A percentile compares a stretch with the other conserved stretches of the same genome.
These are phyloP conservation scores for Fraxinus pennsylvanica DNA, from an alignment of 257 asterid genomes.

Conservation along the genomic window DNA sequence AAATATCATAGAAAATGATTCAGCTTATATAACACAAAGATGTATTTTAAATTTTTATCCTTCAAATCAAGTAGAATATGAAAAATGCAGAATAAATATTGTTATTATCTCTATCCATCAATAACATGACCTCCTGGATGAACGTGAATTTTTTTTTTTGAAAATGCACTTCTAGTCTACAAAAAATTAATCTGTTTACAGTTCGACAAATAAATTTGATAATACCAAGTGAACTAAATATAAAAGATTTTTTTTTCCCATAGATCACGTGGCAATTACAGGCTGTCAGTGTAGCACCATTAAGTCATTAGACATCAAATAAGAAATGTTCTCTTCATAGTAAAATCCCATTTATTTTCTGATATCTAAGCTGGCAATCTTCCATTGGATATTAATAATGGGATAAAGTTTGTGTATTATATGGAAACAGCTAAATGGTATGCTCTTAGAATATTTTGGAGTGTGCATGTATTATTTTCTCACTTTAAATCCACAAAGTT, in stretches of 20 bases:
- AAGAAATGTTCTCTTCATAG: not conserved
- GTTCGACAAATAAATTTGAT: slow-evolving; percentile 4
- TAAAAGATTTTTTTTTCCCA: not conserved
- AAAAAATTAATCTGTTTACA: not conserved
- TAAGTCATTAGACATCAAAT: not conserved
- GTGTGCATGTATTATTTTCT: not conserved
- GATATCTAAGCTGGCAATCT: not conserved
- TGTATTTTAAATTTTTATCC: not conserved
- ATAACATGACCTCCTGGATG: not conserved
- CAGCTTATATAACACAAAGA: not conserved
- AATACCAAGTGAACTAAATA: slow-evolving; percentile 9
- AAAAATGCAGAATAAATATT: not conserved
- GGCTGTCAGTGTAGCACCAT: not conserved
- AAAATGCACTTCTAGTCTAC: slow-evolving; percentile 4
- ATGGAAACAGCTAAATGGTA: slow-evolving; percentile 6
- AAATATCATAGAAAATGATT: not conserved
- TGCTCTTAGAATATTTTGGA: slow-evolving; percentile 7
- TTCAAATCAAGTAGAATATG: not conserved
- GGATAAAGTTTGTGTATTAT: slow-evolving; percentile 5
- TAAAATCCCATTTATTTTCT: not conserved
- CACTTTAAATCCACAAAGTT: slow-evolving; percentile 3
- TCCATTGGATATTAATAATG: not conserved
- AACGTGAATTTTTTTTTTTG: not conserved
- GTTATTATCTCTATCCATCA: not conserved
- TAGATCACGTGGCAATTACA: not conserved